Evolutionary conservation across 139 green algal genomes (phyloP).

Genomic region (Coelastrella sp.): DNA sequence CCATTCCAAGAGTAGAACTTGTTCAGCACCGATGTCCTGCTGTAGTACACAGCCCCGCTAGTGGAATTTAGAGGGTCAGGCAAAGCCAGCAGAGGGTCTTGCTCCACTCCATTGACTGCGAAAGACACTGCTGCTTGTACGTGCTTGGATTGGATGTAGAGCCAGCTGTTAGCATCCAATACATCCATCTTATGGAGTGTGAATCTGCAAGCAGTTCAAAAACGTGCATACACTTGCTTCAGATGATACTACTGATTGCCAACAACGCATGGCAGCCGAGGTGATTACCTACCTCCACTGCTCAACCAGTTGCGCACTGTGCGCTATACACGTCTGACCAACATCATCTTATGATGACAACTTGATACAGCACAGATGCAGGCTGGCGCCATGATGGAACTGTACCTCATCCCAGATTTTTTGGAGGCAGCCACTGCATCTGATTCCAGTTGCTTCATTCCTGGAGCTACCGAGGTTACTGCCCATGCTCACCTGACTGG

Average conservation of each 20-base stretch:
- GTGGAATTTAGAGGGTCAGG: background rate
- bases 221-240: background rate
- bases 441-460: too few relatives aligned
- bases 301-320: too few relatives aligned
- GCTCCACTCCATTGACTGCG: constrained; percentile 7
- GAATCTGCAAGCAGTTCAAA: background rate
- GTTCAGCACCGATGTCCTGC: background rate
- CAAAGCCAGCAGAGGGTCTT: background rate
- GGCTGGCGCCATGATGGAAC: too few relatives aligned
- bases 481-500: background rate
- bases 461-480: too few relatives aligned
- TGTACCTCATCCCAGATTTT: too few relatives aligned
- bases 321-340: too few relatives aligned
- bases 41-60: background rate
- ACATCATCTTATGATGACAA: too few relatives aligned
- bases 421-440: too few relatives aligned
- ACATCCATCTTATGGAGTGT: constrained; percentile 16
- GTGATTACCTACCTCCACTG: too few relatives aligned
- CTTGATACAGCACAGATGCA: too few relatives aligned
- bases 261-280: background rate
- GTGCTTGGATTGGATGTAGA: background rate
- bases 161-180: background rate
- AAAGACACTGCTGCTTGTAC: background rate
- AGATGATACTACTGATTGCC: background rate
- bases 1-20: constrained; percentile 18